Evolutionary conservation across 176 grass and related monocot genomes (phyloP).

Genomic region (sorghum (Sorghum bicolor)): Sorghum_bicolor_NCBIv3 NC_012878.2:51657001-51657500

Average conservation of each 20-base stretch:
- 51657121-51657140: no score
- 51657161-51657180: no score
- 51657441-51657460: constrained; percentile 10
- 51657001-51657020: no score
- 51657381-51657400: background rate
- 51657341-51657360: background rate
- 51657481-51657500: background rate
- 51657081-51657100: no score
- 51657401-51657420: background rate
- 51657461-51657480: constrained; percentile 28
- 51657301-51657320: constrained; percentile 15
- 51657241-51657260: background rate
- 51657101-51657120: no score
- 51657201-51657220: no score
- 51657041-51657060: no score
- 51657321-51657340: background rate
- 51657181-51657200: no score
- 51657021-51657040: no score
- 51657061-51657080: no score
- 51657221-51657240: background rate
- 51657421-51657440: background rate
- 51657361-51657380: background rate
- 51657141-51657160: no score
- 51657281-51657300: background rate
- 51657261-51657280: background rate